Conservation (phyloP, 345 rosid genomes). For the Hirschfeldia incana region DNA sequence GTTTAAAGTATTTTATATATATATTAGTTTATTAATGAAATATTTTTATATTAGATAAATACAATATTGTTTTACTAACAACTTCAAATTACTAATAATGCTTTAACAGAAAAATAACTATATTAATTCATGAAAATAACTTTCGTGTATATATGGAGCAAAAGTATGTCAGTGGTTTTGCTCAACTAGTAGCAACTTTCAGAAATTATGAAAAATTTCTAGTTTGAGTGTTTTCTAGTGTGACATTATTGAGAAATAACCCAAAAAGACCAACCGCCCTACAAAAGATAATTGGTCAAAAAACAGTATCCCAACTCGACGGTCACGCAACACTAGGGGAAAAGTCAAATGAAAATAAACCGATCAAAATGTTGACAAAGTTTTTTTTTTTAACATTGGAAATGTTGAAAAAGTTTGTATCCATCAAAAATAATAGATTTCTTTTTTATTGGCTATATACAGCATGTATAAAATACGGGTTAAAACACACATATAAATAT, state of each 20-base stretch:
- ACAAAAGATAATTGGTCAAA: constrained; percentile 18
- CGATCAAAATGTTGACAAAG: neutral
- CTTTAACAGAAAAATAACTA: neutral
- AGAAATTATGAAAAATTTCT: neutral
- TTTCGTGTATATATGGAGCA: neutral
- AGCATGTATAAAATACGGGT: neutral
- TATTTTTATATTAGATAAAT: no score
- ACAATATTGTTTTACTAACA: neutral
- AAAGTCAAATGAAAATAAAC: neutral
- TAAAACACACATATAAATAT: neutral
- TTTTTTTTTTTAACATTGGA: no score
- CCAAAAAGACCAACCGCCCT: neutral
- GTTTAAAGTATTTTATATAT: neutral
- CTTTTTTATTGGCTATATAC: neutral
- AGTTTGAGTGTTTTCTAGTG: neutral
- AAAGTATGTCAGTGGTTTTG: neutral
- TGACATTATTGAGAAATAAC: neutral
- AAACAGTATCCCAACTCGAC: neutral
- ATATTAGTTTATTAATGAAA: neutral
- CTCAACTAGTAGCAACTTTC: neutral
- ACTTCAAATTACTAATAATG: neutral
- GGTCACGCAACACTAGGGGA: constrained; percentile 8
- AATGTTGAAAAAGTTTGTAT: neutral
- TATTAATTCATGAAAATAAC: neutral
- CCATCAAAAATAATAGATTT: neutral